Conservation (phyloP, 2,329 filamentous ascomycete genomes). For the Nigrospora oryzae region DNA sequence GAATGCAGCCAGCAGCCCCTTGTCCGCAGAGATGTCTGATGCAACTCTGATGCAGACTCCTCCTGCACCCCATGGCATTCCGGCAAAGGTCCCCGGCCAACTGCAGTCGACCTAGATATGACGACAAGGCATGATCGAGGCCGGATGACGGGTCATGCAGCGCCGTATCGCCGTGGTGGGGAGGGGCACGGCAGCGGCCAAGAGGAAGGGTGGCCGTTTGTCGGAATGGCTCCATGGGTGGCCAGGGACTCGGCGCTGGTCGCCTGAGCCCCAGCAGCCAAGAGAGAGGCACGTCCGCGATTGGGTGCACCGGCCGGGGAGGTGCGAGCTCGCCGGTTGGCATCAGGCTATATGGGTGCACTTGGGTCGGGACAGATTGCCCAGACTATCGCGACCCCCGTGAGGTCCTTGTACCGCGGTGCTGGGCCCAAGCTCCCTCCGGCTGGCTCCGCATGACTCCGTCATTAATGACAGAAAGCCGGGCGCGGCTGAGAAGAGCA, state of each 20-base stretch:
- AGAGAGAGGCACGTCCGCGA: too few relatives aligned
- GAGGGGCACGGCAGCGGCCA: neutral
- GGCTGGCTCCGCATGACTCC: neutral
- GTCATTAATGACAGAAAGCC: conserved; percentile 1
- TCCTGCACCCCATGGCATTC: neutral
- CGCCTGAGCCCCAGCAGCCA: neutral
- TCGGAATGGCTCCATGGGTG: neutral
- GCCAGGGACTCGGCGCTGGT: neutral
- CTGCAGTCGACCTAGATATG: neutral
- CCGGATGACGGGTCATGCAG: too few relatives aligned
- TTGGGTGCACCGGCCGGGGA: neutral
- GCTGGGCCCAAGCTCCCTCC: conserved; percentile 1
- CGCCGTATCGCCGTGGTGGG: neutral
- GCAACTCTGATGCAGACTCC: conserved; percentile 1
- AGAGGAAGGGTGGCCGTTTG: neutral
- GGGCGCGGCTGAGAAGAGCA: neutral
- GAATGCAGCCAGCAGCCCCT: too few relatives aligned
- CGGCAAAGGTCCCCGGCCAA: neutral
- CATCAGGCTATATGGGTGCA: too few relatives aligned
- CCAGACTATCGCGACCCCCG: too few relatives aligned
- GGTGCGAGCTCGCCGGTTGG: neutral
- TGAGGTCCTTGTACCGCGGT: neutral
- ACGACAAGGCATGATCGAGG: neutral
- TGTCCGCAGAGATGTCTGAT: neutral
- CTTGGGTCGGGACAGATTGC: too few relatives aligned